Evolutionary conservation across 2,329 filamentous ascomycete genomes (phyloP).

Genomic region (Arthrobotrys entomopaga): DNA sequence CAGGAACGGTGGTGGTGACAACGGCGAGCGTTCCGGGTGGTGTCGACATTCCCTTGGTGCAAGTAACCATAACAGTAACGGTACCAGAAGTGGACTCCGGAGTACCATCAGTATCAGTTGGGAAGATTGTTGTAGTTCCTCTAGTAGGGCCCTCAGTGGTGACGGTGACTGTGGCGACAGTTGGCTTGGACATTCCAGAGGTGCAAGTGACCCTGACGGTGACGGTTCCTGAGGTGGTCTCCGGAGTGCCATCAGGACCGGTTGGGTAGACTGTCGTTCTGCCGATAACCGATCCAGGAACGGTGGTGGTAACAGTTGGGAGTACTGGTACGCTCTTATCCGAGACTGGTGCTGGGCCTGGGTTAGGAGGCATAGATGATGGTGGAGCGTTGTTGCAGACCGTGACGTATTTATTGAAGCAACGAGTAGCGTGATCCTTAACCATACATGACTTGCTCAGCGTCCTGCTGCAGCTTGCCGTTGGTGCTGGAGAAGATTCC

Average conservation of each 20-base stretch:
- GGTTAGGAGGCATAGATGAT: background rate
- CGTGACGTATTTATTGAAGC: background rate
- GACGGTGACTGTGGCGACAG: background rate
- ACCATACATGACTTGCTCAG: background rate
- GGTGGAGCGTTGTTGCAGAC: background rate
- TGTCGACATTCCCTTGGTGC: background rate
- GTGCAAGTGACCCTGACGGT: background rate
- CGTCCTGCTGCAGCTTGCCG: background rate
- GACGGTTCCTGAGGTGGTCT: background rate
- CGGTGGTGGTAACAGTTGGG: background rate
- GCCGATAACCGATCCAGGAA: background rate
- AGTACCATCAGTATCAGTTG: background rate
- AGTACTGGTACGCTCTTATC: too few species aligned
- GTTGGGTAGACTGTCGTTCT: slow-evolving; percentile 1
- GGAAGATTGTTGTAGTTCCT: background rate
- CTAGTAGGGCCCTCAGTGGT: background rate
- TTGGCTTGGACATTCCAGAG: background rate
- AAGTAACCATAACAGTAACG: background rate
- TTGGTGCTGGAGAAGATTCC: background rate
- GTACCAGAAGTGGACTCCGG: background rate
- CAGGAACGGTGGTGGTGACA: background rate
- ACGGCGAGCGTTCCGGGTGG: background rate
- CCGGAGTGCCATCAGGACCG: background rate
- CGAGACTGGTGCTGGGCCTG: background rate
- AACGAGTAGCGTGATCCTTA: slow-evolving; percentile 4